Percentiles rank a stretch among this genome's conserved stretches.
Conservation (phyloP, 345 rosid genomes). For the Barbarea vulgaris region DNA sequence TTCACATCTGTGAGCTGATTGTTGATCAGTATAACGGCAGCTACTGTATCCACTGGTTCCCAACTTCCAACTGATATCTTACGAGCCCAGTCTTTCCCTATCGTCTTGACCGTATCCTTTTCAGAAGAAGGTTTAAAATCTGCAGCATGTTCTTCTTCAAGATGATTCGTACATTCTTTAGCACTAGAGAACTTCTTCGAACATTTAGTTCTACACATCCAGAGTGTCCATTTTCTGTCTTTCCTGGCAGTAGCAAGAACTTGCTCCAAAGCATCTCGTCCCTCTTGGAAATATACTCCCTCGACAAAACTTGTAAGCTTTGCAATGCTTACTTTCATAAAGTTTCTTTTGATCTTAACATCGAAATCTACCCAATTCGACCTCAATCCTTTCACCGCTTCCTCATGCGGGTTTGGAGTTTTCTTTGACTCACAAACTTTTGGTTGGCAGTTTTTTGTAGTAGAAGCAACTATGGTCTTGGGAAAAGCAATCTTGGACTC, state of each 20-base stretch:
- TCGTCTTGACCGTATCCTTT: not conserved
- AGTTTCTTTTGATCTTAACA: slow-evolving; percentile 6
- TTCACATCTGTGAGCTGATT: not conserved
- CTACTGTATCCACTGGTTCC: slow-evolving; percentile 31
- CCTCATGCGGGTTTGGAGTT: too few species aligned
- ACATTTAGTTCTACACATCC: slow-evolving; percentile 23
- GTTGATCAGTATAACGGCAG: slow-evolving; percentile 26
- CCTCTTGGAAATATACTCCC: not conserved
- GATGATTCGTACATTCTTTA: slow-evolving; percentile 30
- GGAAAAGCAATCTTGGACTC: too few species aligned
- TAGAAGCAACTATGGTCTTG: too few species aligned
- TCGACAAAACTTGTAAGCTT: not conserved
- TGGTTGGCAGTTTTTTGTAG: too few species aligned
- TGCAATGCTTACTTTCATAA: slow-evolving; percentile 26
- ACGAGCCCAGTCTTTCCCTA: slow-evolving; percentile 23
- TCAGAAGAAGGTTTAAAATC: not conserved
- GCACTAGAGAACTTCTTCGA: not conserved
- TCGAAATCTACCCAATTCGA: slow-evolving; percentile 16
- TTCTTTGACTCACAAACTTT: too few species aligned
- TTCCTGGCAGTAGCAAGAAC: not conserved
- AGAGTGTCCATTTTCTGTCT: slow-evolving; percentile 14
- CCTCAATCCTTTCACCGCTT: not conserved
- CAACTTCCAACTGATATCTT: not conserved
- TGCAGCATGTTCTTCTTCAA: slow-evolving; percentile 20
- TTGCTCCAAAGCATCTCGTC: slow-evolving; percentile 4